Base-by-base conservation (phyloP, 345 rosid species). In the Gossypioides kirkii region DNA sequence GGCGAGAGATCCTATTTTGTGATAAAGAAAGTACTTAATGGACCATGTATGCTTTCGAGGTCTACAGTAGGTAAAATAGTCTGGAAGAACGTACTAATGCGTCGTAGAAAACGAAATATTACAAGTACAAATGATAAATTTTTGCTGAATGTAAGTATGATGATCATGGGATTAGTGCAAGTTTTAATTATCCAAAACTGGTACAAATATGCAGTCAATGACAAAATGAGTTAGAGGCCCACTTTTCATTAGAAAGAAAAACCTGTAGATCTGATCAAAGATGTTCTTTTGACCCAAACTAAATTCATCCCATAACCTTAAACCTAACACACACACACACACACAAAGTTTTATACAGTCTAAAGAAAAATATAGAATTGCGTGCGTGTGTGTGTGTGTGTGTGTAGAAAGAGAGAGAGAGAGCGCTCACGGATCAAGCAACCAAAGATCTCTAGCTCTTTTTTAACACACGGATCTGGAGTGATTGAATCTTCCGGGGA, bases 381-480 rank as follows among this genome's bases (percentile, higher is more conserved):
- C 3, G 8, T 32, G 38, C 38, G 38, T 1, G 7, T 32, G 38
- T 32, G 38, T n/a, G 5, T 32, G 38, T 32, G 38, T 32, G 38
- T 32, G 0, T 32, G 5, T 32, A 32, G 4, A 28, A 0, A 28
- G 36, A 56, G 3, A 71, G 25, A 71, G 52, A 72, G 17, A 3
- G 55, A 20, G 61, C 26, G 75, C 81, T 75, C 74, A 82, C 83
- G 46, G 69, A 77, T 61, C 54, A 70, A 77, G 78, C 69, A 71
- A 69, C 74, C 60, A 70, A 54, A 72, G 77, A 81, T 76, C 75
- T 74, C 68, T 46, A 55, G 77, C 61, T 61, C 53, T 65, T 69
- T 28, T 4, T 16, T 32, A 60, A 58, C 53, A 61, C 74, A 45
- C 84, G 36, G 86, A 82, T 82, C 84, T 80, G 79, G 61, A 69